Percentiles rank a stretch among this genome's conserved stretches.
These are phyloP conservation scores for Arctium minus DNA, from an alignment of 129 eudicot genomes.

Conservation along the genomic window DNA sequence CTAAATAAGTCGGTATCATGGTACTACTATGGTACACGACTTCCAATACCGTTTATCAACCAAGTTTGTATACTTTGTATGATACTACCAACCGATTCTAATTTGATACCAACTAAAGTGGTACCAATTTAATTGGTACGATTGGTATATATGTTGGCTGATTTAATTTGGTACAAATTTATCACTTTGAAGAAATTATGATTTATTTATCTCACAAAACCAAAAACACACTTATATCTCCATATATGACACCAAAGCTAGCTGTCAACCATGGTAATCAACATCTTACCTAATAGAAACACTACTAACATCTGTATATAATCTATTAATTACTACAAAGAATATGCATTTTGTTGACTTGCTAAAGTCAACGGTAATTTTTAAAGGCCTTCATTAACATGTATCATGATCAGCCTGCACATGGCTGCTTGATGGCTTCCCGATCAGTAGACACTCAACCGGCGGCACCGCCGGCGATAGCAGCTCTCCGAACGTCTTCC, in stretches of 20 bases:
- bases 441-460: conserved; percentile 53
- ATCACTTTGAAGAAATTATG: neutral
- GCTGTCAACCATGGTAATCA: conserved; percentile 8
- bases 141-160: too few species aligned
- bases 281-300: conserved; percentile 8
- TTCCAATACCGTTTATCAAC: too few species aligned
- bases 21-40: too few species aligned
- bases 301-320: conserved; percentile 27
- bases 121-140: too few species aligned
- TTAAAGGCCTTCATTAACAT: conserved; percentile 41
- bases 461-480: conserved; percentile 63
- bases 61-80: too few species aligned
- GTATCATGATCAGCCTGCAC: conserved; percentile 52
- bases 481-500: conserved; percentile 76
- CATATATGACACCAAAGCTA: conserved; percentile 24
- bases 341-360: conserved; percentile 39
- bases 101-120: too few species aligned
- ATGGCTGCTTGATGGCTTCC: conserved; percentile 64
- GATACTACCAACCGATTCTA: too few species aligned
- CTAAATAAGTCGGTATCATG: too few species aligned
- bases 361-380: conserved; percentile 20
- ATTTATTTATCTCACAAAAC: conserved; percentile 26
- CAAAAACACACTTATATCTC: conserved; percentile 15
- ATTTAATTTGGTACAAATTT: too few species aligned
- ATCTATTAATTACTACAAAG: conserved; percentile 39